These are phyloP conservation scores for Tylopilus vinaceipallidus DNA, from an alignment of 768 basidiomycete species.

Conservation along the genomic window DNA sequence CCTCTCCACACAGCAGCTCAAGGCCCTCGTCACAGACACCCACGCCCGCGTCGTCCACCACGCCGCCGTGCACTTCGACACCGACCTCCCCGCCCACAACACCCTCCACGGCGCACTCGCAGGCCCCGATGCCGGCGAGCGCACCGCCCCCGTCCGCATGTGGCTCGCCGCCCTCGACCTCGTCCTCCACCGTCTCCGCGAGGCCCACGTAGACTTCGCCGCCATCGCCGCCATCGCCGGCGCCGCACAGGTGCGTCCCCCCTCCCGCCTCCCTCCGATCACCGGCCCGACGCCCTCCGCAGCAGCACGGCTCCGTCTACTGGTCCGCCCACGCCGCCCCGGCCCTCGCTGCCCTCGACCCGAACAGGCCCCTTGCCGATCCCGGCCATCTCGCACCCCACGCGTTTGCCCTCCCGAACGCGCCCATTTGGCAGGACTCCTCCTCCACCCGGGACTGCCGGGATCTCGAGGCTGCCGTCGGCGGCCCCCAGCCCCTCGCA, in stretches of 20 bases:
- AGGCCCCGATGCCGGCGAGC: background rate
- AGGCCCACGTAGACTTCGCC: background rate
- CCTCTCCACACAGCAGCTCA: constrained; percentile 9
- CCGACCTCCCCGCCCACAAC: background rate
- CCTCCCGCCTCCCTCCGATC: background rate
- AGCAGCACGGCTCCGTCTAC: constrained; percentile 10
- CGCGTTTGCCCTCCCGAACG: background rate
- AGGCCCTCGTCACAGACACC: background rate
- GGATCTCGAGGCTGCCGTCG: background rate
- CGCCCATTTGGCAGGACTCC: constrained; percentile 9
- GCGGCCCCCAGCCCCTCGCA: background rate
- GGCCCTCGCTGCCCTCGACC: background rate
- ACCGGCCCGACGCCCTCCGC: background rate
- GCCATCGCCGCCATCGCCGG: constrained; percentile 1
- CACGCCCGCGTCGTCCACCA: background rate
- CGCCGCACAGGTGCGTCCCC: constrained; percentile 2
- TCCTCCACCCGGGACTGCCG: background rate
- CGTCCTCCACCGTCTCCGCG: background rate
- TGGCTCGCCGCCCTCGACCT: constrained; percentile 11
- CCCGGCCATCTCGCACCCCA: background rate
- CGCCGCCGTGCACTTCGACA: background rate
- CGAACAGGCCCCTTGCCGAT: background rate
- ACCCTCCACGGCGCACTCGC: background rate
- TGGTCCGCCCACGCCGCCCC: background rate
- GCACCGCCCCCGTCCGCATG: constrained; percentile 4